Conservation (phyloP, 2,329 filamentous ascomycete species). For the Fusarium graminum region DNA sequence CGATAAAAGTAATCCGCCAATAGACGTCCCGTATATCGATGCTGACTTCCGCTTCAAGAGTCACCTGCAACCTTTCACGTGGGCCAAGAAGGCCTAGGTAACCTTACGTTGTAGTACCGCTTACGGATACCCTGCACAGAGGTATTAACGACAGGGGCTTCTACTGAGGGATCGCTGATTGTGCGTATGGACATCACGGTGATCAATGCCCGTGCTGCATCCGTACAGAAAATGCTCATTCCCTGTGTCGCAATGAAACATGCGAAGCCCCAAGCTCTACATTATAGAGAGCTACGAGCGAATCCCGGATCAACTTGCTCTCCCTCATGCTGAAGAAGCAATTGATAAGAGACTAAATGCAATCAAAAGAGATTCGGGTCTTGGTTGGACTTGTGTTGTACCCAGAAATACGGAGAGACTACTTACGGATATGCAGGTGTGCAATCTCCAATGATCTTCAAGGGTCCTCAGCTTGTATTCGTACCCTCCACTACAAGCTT, state of each 20-base stretch:
- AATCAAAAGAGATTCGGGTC: neutral
- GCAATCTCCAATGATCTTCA: neutral
- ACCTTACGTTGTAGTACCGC: too few species aligned
- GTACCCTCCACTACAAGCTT: neutral
- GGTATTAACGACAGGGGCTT: too few species aligned
- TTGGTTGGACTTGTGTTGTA: neutral
- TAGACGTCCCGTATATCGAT: conserved; percentile 10
- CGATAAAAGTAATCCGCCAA: conserved; percentile 18
- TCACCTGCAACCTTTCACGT: conserved; percentile 41
- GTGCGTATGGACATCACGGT: too few species aligned
- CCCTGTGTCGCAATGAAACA: conserved; percentile 18
- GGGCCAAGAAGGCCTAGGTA: neutral
- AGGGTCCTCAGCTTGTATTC: neutral
- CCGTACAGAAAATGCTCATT: too few species aligned
- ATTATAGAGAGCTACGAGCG: neutral
- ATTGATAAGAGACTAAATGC: neutral
- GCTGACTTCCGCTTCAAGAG: conserved; percentile 17
- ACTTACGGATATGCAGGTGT: neutral
- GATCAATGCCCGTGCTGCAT: conserved; percentile 42
- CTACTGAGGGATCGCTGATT: too few species aligned
- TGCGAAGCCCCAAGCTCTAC: neutral
- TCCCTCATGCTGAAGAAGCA: neutral
- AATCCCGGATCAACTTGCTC: neutral
- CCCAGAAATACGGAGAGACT: neutral
- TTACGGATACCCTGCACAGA: too few species aligned